Base-by-base conservation (phyloP, 2,329 filamentous ascomycete species). In the Mycogone perniciosa region DNA sequence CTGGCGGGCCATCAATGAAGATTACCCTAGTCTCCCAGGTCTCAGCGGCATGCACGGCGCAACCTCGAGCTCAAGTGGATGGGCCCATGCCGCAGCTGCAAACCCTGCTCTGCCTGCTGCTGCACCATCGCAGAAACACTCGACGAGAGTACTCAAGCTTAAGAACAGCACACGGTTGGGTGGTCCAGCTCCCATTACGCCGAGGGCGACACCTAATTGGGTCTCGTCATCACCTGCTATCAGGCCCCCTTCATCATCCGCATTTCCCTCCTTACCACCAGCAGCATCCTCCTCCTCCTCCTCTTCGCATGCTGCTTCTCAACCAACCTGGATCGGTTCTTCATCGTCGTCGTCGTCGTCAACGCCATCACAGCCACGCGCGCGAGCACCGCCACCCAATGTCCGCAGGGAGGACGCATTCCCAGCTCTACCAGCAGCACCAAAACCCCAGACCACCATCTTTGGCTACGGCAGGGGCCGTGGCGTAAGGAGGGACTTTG, bases 1-100 rank as follows among this genome's bases (percentile, higher is more conserved):
- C 68, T 96, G 92, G 89, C 88, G 89, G 43, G 90, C 90, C 35
- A 93, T 95, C 70, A 95, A 95, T 58, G 91, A 96, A 68, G 91
- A 96, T 65, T 97, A 96, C 59, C 92, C 92, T 0, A 89, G 88
- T 2, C 74, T 97, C 1, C 91, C 92, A 1, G 86, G 86, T 0
- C 78, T 88, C 1, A 79, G 80, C 49, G 85, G 86, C 46, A 81
- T 85, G 68, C 77, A 84, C 35, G 83, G 84, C 29, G 76, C 74
- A 4, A 78, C 79, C 0, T 78, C 77, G 0, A 71, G 76, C 7
- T 77, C 70, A 7, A 78, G 73, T 50, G 80, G 79, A 52, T 81
- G 86, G 82, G 82, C 67, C 56, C 73, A 65, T 40, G 88, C 76
- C 0, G 81, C 81, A 0, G 73, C 67, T 52, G 80, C 67, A 72